A percentile compares a stretch with the other conserved stretches of the same genome.
Conservation (phyloP, 768 basidiomycete species). For the Asterophora lycoperdoides region DNA sequence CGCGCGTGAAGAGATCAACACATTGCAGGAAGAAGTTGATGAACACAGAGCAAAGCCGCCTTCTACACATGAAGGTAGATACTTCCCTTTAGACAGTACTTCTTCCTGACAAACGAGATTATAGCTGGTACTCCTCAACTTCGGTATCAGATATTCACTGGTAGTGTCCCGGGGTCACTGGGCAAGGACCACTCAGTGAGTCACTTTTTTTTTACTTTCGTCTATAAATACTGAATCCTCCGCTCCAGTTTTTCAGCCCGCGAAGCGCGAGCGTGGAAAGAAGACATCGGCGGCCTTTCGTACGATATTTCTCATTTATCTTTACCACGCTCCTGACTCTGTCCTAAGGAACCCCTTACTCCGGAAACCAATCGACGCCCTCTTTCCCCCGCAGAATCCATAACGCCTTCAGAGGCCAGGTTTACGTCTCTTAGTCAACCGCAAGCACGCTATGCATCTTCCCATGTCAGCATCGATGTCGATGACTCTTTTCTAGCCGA, state of each 20-base stretch:
- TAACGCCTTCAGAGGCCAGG: conserved; percentile 29
- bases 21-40: conserved; percentile 69
- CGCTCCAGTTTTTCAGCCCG: conserved; percentile 16
- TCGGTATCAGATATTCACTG: conserved; percentile 35
- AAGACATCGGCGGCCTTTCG: conserved; percentile 19
- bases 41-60: conserved; percentile 56
- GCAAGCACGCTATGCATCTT: conserved; percentile 27
- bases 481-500: conserved; percentile 35
- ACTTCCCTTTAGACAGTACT: not conserved
- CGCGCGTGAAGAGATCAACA: conserved; percentile 70
- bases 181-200: conserved; percentile 33
- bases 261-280: conserved; percentile 28
- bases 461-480: conserved; percentile 41
- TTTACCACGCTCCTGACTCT: not conserved
- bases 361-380: conserved; percentile 43
- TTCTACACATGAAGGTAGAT: conserved; percentile 41
- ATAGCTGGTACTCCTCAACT: conserved; percentile 39
- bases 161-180: conserved; percentile 41
- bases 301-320: conserved; percentile 10
- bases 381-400: conserved; percentile 37
- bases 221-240: not conserved
- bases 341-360: conserved; percentile 36
- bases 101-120: not conserved
- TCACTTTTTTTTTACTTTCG: conserved; percentile 2
- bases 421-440: conserved; percentile 24